phyloP scores from a whole-genome alignment of 495 filamentous ascomycete genomes.

The Delitschia confertaspora region DNA sequence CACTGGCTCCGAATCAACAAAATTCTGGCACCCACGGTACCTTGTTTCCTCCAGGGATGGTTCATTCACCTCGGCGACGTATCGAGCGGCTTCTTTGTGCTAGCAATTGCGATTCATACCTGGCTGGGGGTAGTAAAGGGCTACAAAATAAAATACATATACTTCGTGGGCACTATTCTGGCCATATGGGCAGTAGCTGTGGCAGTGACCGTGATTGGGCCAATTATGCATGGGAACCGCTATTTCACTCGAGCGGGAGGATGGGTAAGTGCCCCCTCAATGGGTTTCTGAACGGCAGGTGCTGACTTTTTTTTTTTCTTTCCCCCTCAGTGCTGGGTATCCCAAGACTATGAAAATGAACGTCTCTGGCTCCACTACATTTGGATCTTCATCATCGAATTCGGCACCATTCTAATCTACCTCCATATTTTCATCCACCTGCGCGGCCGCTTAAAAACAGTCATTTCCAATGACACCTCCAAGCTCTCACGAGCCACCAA shows the following conservation, averaged over 20 bases:
- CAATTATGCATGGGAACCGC: slow-evolving; percentile 22
- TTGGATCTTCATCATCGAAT: slow-evolving; percentile 66
- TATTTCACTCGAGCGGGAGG: slow-evolving; percentile 33
- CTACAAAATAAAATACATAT: slow-evolving; percentile 21
- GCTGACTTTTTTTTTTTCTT: slow-evolving; percentile 12
- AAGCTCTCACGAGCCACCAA: slow-evolving; percentile 42
- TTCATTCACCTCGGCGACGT: slow-evolving; percentile 65
- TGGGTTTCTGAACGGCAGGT: slow-evolving; percentile 13
- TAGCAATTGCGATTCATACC: slow-evolving; percentile 46
- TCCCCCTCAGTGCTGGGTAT: slow-evolving; percentile 73
- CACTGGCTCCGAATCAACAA: slow-evolving; percentile 49
- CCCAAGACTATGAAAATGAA: slow-evolving; percentile 46
- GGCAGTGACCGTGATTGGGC: slow-evolving; percentile 27
- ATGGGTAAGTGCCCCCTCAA: slow-evolving; percentile 27
- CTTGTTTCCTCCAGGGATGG: slow-evolving; percentile 63
- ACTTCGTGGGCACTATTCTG: slow-evolving; percentile 24
- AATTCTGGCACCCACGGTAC: slow-evolving; percentile 45
- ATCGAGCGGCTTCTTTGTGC: slow-evolving; percentile 58
- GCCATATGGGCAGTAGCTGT: slow-evolving; percentile 28
- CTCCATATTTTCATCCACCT: slow-evolving; percentile 54
- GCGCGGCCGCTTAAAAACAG: slow-evolving; percentile 35
- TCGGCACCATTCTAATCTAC: slow-evolving; percentile 57
- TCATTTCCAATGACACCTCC: slow-evolving; percentile 27
- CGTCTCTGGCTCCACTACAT: slow-evolving; percentile 70
- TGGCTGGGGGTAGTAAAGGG: slow-evolving; percentile 39